These are phyloP conservation scores for Ampelomyces quisqualis DNA, from an alignment of 2,329 filamentous ascomycete species.

Conservation along the genomic window DNA sequence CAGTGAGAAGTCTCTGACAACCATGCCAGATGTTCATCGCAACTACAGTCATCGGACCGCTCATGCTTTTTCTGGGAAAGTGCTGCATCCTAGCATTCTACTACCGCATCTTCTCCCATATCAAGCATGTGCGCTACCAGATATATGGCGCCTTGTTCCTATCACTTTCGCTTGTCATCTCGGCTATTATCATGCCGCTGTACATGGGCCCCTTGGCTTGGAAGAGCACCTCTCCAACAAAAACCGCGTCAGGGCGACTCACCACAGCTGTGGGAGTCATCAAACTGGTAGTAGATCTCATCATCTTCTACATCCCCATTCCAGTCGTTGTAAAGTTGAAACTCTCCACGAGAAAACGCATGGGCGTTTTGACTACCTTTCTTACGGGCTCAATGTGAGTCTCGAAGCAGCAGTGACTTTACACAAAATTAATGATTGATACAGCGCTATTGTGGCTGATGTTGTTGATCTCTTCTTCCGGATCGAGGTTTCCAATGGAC, in stretches of 20 bases:
- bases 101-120: constrained; percentile 4
- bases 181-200: background rate
- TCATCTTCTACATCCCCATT: background rate
- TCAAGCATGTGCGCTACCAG: background rate
- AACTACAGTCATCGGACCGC: background rate
- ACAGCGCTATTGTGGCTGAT: background rate
- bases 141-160: background rate
- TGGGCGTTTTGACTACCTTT: background rate
- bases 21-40: background rate
- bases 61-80: constrained; percentile 3
- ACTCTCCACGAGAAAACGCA: background rate
- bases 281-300: background rate
- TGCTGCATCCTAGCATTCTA: constrained; percentile 1
- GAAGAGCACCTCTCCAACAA: too few relatives aligned
- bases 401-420: too few relatives aligned
- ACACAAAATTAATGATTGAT: background rate
- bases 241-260: too few relatives aligned
- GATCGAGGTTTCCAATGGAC: background rate
- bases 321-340: background rate
- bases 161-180: background rate
- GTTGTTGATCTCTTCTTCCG: background rate
- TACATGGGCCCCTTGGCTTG: background rate
- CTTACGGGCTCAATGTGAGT: background rate
- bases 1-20: too few relatives aligned
- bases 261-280: background rate